These are phyloP conservation scores for Podila epigama DNA, from an alignment of 192 early-diverging fungal genomes.

Conservation along the genomic window DNA sequence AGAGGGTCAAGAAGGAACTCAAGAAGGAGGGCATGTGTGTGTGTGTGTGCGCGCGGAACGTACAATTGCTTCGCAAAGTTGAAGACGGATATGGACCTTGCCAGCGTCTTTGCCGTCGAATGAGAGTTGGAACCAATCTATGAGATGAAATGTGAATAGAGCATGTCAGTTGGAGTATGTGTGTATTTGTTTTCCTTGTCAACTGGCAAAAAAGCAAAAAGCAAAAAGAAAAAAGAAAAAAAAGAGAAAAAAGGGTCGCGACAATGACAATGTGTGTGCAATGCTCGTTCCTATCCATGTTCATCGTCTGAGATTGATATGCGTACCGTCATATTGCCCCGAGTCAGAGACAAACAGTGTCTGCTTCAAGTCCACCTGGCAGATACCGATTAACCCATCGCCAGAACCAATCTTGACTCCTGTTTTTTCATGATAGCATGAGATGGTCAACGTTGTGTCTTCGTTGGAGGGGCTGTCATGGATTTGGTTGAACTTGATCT, in stretches of 20 bases:
- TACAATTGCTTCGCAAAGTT: constrained; percentile 32
- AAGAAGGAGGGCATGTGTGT: background rate
- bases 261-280: too few relatives aligned
- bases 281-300: too few relatives aligned
- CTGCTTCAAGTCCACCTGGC: constrained; percentile 39
- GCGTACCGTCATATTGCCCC: constrained; percentile 20
- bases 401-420: constrained; percentile 30
- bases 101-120: constrained; percentile 31
- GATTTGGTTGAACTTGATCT: constrained; percentile 37
- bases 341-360: constrained; percentile 5
- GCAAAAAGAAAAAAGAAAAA: background rate
- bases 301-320: too few relatives aligned
- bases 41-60: background rate
- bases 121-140: constrained; percentile 33
- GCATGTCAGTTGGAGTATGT: background rate
- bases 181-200: background rate
- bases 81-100: constrained; percentile 25
- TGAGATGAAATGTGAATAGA: background rate
- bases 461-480: constrained; percentile 1
- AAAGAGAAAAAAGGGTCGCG: background rate
- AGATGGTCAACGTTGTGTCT: constrained; percentile 22
- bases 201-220: background rate
- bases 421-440: constrained; percentile 32
- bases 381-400: constrained; percentile 41
- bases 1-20: background rate